phyloP scores from a whole-genome alignment of 352 stramenopile species.

The Globisporangium polare region DNA sequence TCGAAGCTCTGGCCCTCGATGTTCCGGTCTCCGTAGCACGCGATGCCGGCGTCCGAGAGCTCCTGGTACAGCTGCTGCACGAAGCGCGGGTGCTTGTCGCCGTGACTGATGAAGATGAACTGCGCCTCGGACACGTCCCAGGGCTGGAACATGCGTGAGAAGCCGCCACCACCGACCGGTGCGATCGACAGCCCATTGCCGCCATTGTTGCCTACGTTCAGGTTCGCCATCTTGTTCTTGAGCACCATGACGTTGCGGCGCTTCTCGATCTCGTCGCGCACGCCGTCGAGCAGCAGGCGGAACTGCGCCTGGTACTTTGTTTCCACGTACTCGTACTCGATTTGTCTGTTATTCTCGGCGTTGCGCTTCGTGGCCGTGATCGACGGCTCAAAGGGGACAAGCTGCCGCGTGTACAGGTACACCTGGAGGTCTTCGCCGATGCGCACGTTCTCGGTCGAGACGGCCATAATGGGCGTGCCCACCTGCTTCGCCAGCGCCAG shows the following conservation, averaged over 20 bases:
- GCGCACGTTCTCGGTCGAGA: conserved; percentile 61
- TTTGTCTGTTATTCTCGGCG: conserved; percentile 49
- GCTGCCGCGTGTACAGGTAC: conserved; percentile 80
- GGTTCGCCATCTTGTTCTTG: conserved; percentile 31
- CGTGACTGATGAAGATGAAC: conserved; percentile 80
- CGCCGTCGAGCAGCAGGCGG: conserved; percentile 69
- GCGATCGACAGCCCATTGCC: conserved; percentile 28
- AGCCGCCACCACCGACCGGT: conserved; percentile 23
- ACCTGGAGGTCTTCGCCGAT: conserved; percentile 78
- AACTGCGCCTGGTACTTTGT: conserved; percentile 69
- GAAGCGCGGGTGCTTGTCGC: conserved; percentile 67
- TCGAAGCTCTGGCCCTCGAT: conserved; percentile 61
- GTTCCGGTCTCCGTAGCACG: conserved; percentile 68
- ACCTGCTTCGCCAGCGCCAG: conserved; percentile 78
- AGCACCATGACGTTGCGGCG: conserved; percentile 40
- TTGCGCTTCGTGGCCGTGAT: conserved; percentile 57
- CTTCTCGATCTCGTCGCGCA: conserved; percentile 84
- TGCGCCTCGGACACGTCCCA: conserved; percentile 47
- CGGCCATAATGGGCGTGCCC: conserved; percentile 66
- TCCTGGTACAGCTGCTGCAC: conserved; percentile 64
- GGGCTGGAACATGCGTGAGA: conserved; percentile 57
- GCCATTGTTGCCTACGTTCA: conserved; percentile 20
- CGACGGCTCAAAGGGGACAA: conserved; percentile 71
- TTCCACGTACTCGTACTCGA: conserved; percentile 81
- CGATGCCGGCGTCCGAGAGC: conserved; percentile 42